Evolutionary conservation across 768 basidiomycete genomes (phyloP), one percentile per base, ranked within the genome.

Genomic region (Coprinopsis marcescibilis): DNA sequence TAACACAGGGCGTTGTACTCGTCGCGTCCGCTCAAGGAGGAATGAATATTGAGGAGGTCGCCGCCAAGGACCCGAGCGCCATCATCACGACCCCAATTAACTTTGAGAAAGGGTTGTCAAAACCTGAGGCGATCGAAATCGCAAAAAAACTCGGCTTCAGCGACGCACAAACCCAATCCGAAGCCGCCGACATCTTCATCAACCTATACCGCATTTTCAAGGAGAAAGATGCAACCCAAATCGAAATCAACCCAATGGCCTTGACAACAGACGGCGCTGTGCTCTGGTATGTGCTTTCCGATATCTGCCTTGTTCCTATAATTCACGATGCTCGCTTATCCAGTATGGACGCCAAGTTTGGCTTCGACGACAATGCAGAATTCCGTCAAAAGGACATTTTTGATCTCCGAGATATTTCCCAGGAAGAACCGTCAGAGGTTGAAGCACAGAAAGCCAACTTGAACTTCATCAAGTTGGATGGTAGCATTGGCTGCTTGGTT

Each of bases 261-360:
- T 83, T 97, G 67, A 86, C 94, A 23, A 76, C 71, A 12, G 93
- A 97, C 57, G 96, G 96, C 6, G 77, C 77, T 50, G 94, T 99
- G 43, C 82, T 98, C 41, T 98, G 95, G 92, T 91, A 57, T 54
- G 79, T 67, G n/a, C 2, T 46, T 52, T 11, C 13, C 41, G 26
- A 6, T 26, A 5, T 21, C 27, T 24, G 17, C 19, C 21, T 24
- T 24, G 13, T 40, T 23, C 23, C 21, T 8, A 8, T 27, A 26
- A 15, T n/a, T 20, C 39, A 13, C 10, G 10, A 21, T 12, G 4
- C 39, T 40, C 19, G 25, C 35, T 17, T 37, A 49, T 57, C 33
- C n/a, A 95, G 94, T 73, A 98, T 99, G 96, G 96, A 99, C 65
- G 96, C 96, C 64, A 99, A 99, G 67, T 91, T 98, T 52, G 92